phyloP scores from a whole-genome alignment of 2,329 filamentous ascomycete species.

The Penicillium polonicum region DNA sequence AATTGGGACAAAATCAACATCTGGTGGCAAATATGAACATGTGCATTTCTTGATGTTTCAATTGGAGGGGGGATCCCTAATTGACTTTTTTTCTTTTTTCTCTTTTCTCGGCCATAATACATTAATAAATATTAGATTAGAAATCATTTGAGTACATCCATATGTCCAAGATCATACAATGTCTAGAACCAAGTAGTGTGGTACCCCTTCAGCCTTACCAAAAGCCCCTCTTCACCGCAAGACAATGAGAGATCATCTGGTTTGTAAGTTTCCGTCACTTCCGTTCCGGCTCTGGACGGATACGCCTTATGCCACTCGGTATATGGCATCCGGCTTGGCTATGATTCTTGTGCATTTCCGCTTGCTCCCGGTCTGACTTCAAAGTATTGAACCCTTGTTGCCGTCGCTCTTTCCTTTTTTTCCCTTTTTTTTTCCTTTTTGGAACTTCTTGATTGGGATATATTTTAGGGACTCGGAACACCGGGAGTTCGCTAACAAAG shows the following conservation, averaged over 20 bases:
- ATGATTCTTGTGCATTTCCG: slow-evolving; percentile 22
- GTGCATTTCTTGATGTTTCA: not conserved
- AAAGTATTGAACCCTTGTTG: not conserved
- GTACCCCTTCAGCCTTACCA: not conserved
- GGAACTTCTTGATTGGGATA: not conserved
- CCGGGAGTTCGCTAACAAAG: slow-evolving; percentile 3
- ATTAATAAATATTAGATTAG: not conserved
- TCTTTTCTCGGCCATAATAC: too few relatives aligned
- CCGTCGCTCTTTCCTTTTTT: slow-evolving; percentile 3
- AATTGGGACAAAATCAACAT: not conserved
- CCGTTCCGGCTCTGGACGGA: slow-evolving; percentile 26
- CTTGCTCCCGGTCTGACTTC: slow-evolving; percentile 29
- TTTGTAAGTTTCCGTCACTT: slow-evolving; percentile 24
- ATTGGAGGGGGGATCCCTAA: not conserved
- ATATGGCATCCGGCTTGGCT: slow-evolving; percentile 29
- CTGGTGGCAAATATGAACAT: not conserved
- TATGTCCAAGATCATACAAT: not conserved
- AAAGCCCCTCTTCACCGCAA: too few relatives aligned
- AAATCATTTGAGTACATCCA: not conserved
- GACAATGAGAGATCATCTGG: slow-evolving; percentile 19
- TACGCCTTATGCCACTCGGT: slow-evolving; percentile 14
- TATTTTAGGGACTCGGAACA: slow-evolving; percentile 9
- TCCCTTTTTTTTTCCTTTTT: not conserved
- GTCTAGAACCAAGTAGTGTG: not conserved
- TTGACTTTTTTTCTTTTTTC: not conserved